Evolutionary conservation across 768 basidiomycete genomes (phyloP).

Genomic region (Xerocomus spinulosus): DNA sequence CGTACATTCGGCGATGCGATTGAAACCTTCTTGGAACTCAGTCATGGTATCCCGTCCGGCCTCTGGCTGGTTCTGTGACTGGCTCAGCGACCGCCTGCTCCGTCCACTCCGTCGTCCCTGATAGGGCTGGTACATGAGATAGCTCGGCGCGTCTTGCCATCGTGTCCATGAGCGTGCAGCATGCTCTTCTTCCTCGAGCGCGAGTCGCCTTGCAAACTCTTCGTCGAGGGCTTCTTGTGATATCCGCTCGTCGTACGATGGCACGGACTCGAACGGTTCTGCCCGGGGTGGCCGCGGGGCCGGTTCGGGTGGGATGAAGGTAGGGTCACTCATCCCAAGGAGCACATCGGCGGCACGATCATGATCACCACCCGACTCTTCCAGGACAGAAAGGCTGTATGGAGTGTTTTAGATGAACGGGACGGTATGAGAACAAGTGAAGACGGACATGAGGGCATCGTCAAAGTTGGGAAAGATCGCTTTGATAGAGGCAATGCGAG

Average conservation of each 20-base stretch:
- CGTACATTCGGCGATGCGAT: constrained; percentile 74
- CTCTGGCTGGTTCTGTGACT: constrained; percentile 3
- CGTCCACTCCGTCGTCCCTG: constrained; percentile 14
- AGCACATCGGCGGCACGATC: constrained; percentile 73
- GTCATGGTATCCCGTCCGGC: constrained; percentile 48
- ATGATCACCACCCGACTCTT: constrained; percentile 65
- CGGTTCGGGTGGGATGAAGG: constrained; percentile 45
- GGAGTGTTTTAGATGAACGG: not conserved
- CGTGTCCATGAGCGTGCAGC: constrained; percentile 19
- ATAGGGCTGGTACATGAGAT: constrained; percentile 22
- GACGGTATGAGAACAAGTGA: not conserved
- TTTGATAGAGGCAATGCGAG: constrained; percentile 50
- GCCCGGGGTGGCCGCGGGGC: not conserved
- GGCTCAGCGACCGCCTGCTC: not conserved
- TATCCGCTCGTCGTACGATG: constrained; percentile 26
- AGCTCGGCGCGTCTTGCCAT: constrained; percentile 7
- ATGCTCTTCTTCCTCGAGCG: constrained; percentile 52
- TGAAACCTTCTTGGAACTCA: constrained; percentile 73
- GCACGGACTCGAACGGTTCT: constrained; percentile 2
- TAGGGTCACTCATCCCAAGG: constrained; percentile 83
- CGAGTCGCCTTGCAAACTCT: constrained; percentile 67
- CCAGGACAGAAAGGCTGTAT: constrained; percentile 60
- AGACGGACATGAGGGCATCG: constrained; percentile 57
- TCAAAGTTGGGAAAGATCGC: constrained; percentile 83
- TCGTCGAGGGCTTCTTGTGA: constrained; percentile 74